Percentiles rank a stretch among this genome's conserved stretches.
phyloP scores from a whole-genome alignment of 192 early-diverging fungal genomes.

The Gamsiella multidivaricata region DNA sequence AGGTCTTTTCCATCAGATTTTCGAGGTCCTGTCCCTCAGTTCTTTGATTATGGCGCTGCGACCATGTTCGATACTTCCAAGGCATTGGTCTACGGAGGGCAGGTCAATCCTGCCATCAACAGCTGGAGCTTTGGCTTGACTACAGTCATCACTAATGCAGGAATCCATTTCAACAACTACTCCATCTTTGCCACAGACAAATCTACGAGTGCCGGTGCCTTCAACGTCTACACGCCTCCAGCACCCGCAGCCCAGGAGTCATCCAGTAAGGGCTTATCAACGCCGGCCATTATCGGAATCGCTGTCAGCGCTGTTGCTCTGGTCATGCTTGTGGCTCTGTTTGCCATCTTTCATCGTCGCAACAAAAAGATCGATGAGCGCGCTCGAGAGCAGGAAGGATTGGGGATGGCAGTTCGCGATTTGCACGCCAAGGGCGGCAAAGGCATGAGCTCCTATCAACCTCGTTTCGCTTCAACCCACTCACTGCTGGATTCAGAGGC shows the following conservation, averaged over 20 bases:
- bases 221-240: conserved; percentile 1
- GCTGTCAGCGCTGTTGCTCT: conserved; percentile 35
- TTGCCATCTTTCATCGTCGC: conserved; percentile 26
- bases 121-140: conserved; percentile 32
- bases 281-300: conserved; percentile 43
- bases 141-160: not conserved
- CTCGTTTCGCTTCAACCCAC: conserved; percentile 40
- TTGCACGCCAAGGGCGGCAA: conserved; percentile 30
- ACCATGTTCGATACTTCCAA: conserved; percentile 2
- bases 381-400: conserved; percentile 26
- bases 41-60: conserved; percentile 29
- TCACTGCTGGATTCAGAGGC: conserved; percentile 32
- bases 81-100: conserved; percentile 34
- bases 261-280: conserved; percentile 24
- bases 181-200: not conserved
- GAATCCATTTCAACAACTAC: conserved; percentile 10
- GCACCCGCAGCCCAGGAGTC: not conserved
- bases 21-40: conserved; percentile 4
- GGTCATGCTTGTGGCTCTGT: conserved; percentile 21
- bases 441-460: conserved; percentile 20
- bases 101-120: conserved; percentile 1
- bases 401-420: conserved; percentile 35
- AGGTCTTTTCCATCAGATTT: not conserved
- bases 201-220: conserved; percentile 7
- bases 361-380: conserved; percentile 45